A percentile compares a stretch with the other conserved stretches of the same genome.
These are phyloP conservation scores for Thelonectria blattea DNA, from an alignment of 2,329 filamentous ascomycete species.

Conservation along the genomic window DNA sequence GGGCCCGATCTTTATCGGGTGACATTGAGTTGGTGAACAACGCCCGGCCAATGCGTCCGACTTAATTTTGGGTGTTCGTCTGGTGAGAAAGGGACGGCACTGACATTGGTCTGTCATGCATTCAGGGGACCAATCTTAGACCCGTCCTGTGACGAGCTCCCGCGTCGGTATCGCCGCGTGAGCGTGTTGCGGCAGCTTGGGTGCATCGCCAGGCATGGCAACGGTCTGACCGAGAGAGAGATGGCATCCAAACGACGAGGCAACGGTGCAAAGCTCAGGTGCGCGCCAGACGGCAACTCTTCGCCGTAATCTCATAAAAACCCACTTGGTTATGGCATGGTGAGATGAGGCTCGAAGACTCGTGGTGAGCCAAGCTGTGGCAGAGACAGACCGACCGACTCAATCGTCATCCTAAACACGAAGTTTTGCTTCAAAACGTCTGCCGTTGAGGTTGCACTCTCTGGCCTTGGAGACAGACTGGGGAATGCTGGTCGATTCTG, in stretches of 20 bases:
- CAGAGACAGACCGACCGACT: conserved; percentile 17
- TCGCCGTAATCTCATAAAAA: conserved; percentile 36
- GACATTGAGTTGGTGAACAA: conserved; percentile 12
- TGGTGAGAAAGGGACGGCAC: not conserved
- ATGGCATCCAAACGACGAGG: conserved; percentile 10
- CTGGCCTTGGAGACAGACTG: conserved; percentile 28
- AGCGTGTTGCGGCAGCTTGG: not conserved
- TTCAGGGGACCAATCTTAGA: not conserved
- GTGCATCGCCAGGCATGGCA: not conserved
- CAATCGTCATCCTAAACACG: conserved; percentile 21
- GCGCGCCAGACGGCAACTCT: conserved; percentile 33
- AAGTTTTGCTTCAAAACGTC: conserved; percentile 19
- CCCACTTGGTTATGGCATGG: conserved; percentile 36
- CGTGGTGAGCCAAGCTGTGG: conserved; percentile 15
- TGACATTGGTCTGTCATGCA: not conserved
- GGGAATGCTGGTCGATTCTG: conserved; percentile 40
- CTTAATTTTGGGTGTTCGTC: conserved; percentile 3
- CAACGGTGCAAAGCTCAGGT: conserved; percentile 25
- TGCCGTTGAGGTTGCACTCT: conserved; percentile 37
- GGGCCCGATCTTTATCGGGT: conserved; percentile 9
- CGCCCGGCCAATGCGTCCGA: conserved; percentile 12
- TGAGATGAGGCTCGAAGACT: conserved; percentile 34
- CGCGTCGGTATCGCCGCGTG: not conserved
- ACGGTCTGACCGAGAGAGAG: conserved; percentile 9
- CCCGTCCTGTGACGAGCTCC: not conserved